These are phyloP conservation scores for Nakataea oryzae DNA, from an alignment of 2,329 filamentous ascomycete genomes.

Conservation along the genomic window DNA sequence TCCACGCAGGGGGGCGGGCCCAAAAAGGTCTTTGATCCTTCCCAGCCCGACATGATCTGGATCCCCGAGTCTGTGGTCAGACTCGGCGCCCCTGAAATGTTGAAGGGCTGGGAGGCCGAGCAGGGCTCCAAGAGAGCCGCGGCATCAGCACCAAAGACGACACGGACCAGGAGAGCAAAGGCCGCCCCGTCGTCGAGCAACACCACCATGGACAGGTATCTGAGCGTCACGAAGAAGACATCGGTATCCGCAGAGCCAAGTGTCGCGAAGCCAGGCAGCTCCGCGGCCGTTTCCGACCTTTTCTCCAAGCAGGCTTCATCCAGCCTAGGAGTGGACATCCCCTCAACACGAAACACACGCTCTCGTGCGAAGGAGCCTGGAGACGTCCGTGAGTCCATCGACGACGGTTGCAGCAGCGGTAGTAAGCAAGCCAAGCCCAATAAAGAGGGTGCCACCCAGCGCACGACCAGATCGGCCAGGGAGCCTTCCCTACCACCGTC, in stretches of 20 bases:
- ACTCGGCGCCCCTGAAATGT: constrained; percentile 52
- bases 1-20: constrained; percentile 10
- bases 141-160: constrained; percentile 2
- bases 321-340: neutral
- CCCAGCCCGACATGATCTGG: constrained; percentile 56
- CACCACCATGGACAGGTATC: constrained; percentile 24
- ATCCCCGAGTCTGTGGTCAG: constrained; percentile 54
- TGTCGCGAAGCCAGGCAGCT: neutral
- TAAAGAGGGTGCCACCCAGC: neutral
- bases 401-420: neutral
- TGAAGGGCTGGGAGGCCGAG: constrained; percentile 51
- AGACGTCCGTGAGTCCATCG: too few relatives aligned
- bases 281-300: too few relatives aligned
- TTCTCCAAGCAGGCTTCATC: neutral
- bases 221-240: constrained; percentile 24
- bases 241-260: neutral
- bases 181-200: constrained; percentile 11
- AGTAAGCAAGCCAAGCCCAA: neutral
- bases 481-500: neutral
- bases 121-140: constrained; percentile 18
- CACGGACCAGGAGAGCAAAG: constrained; percentile 2
- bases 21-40: constrained; percentile 51
- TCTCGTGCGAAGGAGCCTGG: constrained; percentile 1
- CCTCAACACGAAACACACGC: neutral
- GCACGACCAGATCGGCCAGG: neutral